Evolutionary conservation across 768 basidiomycete genomes (phyloP).

Genomic region (Baorangia bicolor): DNA sequence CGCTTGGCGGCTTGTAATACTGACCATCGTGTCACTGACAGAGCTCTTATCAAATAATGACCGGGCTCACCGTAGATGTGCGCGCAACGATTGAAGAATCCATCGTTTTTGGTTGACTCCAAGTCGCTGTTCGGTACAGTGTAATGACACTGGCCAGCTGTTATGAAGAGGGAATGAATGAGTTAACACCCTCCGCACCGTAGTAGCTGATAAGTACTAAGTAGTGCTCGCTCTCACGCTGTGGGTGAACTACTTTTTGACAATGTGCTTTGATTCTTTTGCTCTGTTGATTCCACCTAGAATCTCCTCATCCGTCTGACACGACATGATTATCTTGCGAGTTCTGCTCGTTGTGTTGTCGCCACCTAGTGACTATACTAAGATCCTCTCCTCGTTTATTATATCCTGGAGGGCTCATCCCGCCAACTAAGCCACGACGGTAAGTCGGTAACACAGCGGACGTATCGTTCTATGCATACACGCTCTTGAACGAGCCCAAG

Average conservation of each 20-base stretch:
- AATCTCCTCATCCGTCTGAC: neutral
- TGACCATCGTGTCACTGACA: neutral
- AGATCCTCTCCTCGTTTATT: neutral
- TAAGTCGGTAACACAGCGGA: no score
- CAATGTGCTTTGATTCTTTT: neutral
- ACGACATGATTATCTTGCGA: neutral
- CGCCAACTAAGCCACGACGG: neutral
- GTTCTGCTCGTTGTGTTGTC: neutral
- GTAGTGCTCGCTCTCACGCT: no score
- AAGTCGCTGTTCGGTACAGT: neutral
- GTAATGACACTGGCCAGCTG: neutral
- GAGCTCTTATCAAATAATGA: neutral
- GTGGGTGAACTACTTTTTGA: no score
- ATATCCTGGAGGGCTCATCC: neutral
- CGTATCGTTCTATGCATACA: neutral
- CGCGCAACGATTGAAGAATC: neutral
- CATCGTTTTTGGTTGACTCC: neutral
- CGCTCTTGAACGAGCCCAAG: neutral
- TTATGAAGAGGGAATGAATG: neutral
- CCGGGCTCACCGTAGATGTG: neutral
- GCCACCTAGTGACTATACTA: neutral
- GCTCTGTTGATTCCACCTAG: neutral
- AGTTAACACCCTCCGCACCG: no score
- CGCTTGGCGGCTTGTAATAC: slow-evolving; percentile 1
- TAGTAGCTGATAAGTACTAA: no score